These are phyloP conservation scores for Fraxinus angustifolia DNA, from an alignment of 305 asterid species.

Conservation along the genomic window DNA sequence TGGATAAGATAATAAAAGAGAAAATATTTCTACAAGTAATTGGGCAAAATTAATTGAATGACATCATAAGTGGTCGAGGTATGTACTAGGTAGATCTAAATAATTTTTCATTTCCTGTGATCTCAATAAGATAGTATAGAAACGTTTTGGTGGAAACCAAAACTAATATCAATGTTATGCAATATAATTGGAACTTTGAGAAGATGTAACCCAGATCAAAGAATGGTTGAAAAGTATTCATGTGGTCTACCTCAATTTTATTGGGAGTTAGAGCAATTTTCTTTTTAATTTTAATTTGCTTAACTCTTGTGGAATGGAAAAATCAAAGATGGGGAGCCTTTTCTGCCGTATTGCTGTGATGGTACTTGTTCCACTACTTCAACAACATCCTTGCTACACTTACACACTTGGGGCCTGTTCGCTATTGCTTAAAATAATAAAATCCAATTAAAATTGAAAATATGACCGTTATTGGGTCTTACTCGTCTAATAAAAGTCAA, in stretches of 20 bases:
- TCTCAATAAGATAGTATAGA: neutral
- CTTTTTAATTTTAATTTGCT: neutral
- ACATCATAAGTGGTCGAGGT: neutral
- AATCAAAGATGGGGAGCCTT: neutral
- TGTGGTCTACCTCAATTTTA: neutral
- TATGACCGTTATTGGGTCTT: too few relatives aligned
- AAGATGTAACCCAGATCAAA: neutral
- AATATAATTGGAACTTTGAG: neutral
- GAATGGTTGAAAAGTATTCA: neutral
- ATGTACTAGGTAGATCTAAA: neutral
- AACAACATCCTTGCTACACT: too few relatives aligned
- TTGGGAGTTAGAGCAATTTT: neutral
- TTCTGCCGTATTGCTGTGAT: neutral
- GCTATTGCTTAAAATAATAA: too few relatives aligned
- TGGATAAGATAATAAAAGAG: neutral
- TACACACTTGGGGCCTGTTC: too few relatives aligned
- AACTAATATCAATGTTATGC: neutral
- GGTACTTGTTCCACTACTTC: neutral
- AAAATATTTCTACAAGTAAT: neutral
- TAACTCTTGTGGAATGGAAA: neutral
- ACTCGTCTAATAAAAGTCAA: too few relatives aligned
- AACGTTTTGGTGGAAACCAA: neutral
- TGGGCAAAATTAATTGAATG: neutral
- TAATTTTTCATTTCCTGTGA: neutral
- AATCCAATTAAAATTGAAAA: too few relatives aligned